Percentiles rank a stretch among this genome's conserved stretches.
phyloP scores from a whole-genome alignment of 208 protist species.

The Trypanosoma boissoni region DNA sequence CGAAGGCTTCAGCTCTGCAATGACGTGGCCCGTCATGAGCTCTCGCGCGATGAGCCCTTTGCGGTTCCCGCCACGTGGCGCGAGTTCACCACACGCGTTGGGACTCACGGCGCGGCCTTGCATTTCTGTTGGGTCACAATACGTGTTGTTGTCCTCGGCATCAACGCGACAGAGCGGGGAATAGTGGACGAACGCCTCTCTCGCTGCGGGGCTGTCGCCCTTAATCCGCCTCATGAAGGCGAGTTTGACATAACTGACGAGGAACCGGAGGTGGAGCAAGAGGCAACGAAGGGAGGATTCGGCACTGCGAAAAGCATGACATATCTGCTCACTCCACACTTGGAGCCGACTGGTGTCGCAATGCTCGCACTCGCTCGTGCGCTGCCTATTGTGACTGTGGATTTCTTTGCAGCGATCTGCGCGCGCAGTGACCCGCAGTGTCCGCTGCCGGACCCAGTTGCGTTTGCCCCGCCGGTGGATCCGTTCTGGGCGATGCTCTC shows the following conservation, averaged over 20 bases:
- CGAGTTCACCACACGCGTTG: constrained; percentile 39
- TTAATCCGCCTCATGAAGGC: not conserved
- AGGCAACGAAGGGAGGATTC: constrained; percentile 18
- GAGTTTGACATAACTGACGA: not conserved
- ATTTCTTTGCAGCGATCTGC: constrained; percentile 46
- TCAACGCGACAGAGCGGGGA: constrained; percentile 24
- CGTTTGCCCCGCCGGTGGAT: not conserved
- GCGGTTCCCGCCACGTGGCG: constrained; percentile 30
- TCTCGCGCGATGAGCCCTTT: constrained; percentile 38
- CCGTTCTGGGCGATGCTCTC: not conserved
- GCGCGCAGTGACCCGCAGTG: constrained; percentile 27
- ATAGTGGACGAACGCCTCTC: constrained; percentile 46
- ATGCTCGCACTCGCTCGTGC: constrained; percentile 60
- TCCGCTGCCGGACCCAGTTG: not conserved
- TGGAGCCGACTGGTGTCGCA: constrained; percentile 48
- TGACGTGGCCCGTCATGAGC: constrained; percentile 7
- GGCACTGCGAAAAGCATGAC: too few species aligned
- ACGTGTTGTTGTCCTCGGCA: constrained; percentile 43
- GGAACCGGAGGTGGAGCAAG: constrained; percentile 17
- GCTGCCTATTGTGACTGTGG: constrained; percentile 53
- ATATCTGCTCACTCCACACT: constrained; percentile 32
- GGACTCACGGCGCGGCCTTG: constrained; percentile 52
- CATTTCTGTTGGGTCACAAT: constrained; percentile 48
- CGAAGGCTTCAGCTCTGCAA: constrained; percentile 4
- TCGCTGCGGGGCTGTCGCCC: constrained; percentile 49